phyloP scores from a whole-genome alignment of 2,329 filamentous ascomycete species.

The Aschersonia sp. region DNA sequence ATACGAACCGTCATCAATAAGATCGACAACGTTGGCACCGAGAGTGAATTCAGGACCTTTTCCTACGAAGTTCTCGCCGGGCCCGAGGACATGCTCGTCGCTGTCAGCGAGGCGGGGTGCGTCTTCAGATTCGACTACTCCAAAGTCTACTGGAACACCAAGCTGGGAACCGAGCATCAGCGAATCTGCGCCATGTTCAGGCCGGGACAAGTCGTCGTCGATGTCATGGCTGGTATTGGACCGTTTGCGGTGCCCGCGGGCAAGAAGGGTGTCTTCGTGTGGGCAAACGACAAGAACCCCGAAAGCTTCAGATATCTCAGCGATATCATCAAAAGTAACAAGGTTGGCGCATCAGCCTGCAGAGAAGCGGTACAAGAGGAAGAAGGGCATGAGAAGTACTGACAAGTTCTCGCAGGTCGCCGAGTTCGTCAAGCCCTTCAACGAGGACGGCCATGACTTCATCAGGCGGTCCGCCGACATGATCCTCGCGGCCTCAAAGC shows the following conservation, averaged over 20 bases:
- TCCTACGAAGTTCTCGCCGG: slow-evolving; percentile 81
- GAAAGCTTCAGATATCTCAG: slow-evolving; percentile 64
- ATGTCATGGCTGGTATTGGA: slow-evolving; percentile 95
- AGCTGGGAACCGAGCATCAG: slow-evolving; percentile 79
- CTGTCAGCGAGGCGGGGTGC: slow-evolving; percentile 69
- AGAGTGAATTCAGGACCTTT: slow-evolving; percentile 84
- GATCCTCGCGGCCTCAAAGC: slow-evolving; percentile 34
- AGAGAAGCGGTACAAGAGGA: background rate
- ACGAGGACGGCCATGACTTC: slow-evolving; percentile 69
- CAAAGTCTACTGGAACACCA: slow-evolving; percentile 96
- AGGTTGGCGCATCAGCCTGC: slow-evolving; percentile 33
- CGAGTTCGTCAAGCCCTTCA: slow-evolving; percentile 64
- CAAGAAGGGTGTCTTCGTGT: slow-evolving; percentile 81
- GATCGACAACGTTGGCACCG: slow-evolving; percentile 70
- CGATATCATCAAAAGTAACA: slow-evolving; percentile 62
- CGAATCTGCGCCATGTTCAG: slow-evolving; percentile 63
- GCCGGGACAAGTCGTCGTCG: slow-evolving; percentile 79
- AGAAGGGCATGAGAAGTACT: background rate
- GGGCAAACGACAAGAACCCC: slow-evolving; percentile 94
- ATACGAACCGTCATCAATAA: slow-evolving; percentile 95
- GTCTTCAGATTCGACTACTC: slow-evolving; percentile 87
- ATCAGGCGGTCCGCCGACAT: slow-evolving; percentile 55
- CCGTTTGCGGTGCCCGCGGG: slow-evolving; percentile 89
- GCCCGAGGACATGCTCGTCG: slow-evolving; percentile 68
- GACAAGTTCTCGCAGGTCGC: slow-evolving; percentile 27